Percentiles rank a stretch among this genome's conserved stretches.
These are phyloP conservation scores for Cladosporium sphaerospermum DNA, from an alignment of 2,329 filamentous ascomycete species.

Conservation along the genomic window DNA sequence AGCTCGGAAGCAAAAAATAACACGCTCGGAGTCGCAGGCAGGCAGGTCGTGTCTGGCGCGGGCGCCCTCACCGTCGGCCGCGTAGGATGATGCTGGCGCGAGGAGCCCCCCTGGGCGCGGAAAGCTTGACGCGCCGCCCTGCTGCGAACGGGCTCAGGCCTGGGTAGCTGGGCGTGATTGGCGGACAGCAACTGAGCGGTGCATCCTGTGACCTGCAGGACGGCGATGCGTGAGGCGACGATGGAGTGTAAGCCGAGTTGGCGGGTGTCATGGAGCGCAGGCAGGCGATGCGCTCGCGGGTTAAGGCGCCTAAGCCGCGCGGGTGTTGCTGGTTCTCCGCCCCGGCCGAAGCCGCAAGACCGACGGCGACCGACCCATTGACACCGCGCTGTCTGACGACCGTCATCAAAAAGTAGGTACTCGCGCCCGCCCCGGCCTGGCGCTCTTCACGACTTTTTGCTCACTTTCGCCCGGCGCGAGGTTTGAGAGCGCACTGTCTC, in stretches of 20 bases:
- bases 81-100: background rate
- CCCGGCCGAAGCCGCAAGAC: conserved; percentile 4
- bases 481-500: too few relatives aligned
- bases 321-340: too few relatives aligned
- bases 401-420: background rate
- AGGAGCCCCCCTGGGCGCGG: background rate
- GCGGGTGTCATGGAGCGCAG: conserved; percentile 9
- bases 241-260: conserved; percentile 6
- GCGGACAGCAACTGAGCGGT: background rate
- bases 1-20: too few relatives aligned
- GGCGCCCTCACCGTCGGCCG: conserved; percentile 5
- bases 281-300: background rate
- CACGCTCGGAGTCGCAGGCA: background rate
- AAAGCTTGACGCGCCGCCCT: conserved; percentile 7
- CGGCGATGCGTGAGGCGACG: background rate
- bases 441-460: too few relatives aligned
- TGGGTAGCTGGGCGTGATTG: background rate
- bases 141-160: conserved; percentile 1
- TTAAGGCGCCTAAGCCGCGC: conserved; percentile 6
- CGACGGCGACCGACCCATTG: background rate
- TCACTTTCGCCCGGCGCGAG: too few relatives aligned
- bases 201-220: background rate
- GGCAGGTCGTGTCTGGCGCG: background rate
- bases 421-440: background rate
- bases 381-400: too few relatives aligned